Evolutionary conservation across 2,329 filamentous ascomycete genomes (phyloP).

Genomic region (Talaromyces marneffei): DNA sequence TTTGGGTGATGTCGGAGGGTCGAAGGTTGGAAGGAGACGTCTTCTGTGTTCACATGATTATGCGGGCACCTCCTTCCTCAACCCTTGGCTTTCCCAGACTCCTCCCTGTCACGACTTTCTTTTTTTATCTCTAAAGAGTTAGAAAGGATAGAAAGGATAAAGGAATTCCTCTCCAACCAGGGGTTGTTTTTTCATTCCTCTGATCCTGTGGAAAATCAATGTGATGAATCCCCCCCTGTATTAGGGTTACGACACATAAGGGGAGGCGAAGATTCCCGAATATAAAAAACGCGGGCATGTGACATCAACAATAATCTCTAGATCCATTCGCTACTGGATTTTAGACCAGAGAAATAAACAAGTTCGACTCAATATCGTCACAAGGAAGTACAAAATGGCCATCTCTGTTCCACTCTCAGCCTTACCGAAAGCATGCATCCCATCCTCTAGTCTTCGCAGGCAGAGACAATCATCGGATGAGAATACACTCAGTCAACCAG

Average conservation of each 20-base stretch:
- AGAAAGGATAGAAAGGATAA: too few species aligned
- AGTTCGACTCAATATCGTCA: neutral
- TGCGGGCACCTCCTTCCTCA: neutral
- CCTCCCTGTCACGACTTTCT: neutral
- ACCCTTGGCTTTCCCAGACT: neutral
- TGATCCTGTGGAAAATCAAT: too few species aligned
- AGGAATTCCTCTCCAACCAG: too few species aligned
- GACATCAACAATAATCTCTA: neutral
- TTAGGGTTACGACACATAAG: neutral
- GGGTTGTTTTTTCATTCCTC: too few species aligned
- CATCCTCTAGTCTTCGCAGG: neutral
- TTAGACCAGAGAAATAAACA: too few species aligned
- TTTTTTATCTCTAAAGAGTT: too few species aligned
- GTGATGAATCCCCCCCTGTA: neutral
- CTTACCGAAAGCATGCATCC: neutral
- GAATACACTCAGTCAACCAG: neutral
- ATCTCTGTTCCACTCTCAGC: neutral
- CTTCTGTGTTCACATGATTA: neutral
- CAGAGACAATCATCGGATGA: neutral
- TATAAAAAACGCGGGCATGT: too few species aligned
- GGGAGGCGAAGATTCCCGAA: too few species aligned
- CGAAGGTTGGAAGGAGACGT: neutral
- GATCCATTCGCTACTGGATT: neutral
- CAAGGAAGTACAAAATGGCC: neutral
- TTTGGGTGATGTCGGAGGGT: neutral